Evolutionary conservation across 2,329 filamentous ascomycete species (phyloP), one percentile per base, ranked within the genome.

Genomic region (Aspergillus sergii): DNA sequence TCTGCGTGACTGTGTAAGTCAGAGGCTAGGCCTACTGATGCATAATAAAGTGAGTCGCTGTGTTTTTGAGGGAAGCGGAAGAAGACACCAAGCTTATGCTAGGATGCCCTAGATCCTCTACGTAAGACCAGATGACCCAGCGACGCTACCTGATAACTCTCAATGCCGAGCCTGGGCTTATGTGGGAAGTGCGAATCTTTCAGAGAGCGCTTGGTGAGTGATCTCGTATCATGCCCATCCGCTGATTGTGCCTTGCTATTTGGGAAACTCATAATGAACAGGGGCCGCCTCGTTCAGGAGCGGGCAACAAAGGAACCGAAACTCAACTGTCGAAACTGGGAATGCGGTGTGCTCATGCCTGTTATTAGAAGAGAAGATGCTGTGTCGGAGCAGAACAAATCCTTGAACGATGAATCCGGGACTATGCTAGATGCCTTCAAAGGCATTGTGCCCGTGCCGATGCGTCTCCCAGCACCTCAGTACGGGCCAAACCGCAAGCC

Each of bases 281-380:
- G 91, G 94, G 95, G 94, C 26, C 88, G 88, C 54, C 79, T 97
- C 34, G 86, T 89, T 59, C 88, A 89, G 71, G 90, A 96, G 71
- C 88, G 85, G 68, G 79, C 76, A 9, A 90, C 87, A 2, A 89
- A 89, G 65, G 78, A 86, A 65, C 86, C 88, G 14, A 96, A 93
- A 76, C 83, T 98, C 66, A 93, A 86, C 66, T 93, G 91, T 76
- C 88, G 91, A 60, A 99, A 98, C 76, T 98, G 94, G 94, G 95
- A 98, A 79, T 97, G 93, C 73, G 95, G 95, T 41, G 91, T 99
- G 1, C 71, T 98, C 28, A 75, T 97, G 46, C 88, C 89, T 11
- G 81, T 91, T 28, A 70, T 68, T 32, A 50, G 61, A 3, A 61
- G 54, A n/a, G 58, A 56, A 4, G 59, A 69, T 19, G 65, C 67